Evolutionary conservation across 176 grass and related monocot genomes (phyloP).

Genomic region (Tillandsia leiboldiana): DNA sequence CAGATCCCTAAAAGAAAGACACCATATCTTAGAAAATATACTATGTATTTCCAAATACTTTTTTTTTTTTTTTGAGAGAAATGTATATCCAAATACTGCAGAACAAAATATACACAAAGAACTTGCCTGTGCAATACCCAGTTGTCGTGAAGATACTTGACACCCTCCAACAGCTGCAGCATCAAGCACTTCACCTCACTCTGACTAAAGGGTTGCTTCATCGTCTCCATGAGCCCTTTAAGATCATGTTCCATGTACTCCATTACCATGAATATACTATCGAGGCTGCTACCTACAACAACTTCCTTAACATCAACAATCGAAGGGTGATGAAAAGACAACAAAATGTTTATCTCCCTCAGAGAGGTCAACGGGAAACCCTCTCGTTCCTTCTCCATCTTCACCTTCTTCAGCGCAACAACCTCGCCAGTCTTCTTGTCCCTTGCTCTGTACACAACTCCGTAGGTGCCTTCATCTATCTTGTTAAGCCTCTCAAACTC

Average conservation of each 20-base stretch:
- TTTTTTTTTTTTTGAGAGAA: too few species aligned
- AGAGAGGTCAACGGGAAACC: constrained; percentile 24
- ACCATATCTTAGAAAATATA: not conserved
- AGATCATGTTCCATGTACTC: constrained; percentile 31
- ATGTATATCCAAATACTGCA: not conserved
- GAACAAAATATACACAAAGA: not conserved
- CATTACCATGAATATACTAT: constrained; percentile 26
- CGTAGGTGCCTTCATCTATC: constrained; percentile 27
- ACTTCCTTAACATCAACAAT: constrained; percentile 28
- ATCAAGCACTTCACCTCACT: constrained; percentile 30
- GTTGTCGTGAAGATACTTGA: constrained; percentile 27
- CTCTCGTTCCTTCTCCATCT: constrained; percentile 23
- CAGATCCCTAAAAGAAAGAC: constrained; percentile 43
- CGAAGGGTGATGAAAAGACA: constrained; percentile 28
- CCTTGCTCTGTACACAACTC: constrained; percentile 28
- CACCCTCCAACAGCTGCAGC: constrained; percentile 20
- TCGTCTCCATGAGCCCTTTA: constrained; percentile 16
- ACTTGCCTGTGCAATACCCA: constrained; percentile 24
- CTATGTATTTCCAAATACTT: not conserved
- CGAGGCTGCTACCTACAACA: constrained; percentile 24
- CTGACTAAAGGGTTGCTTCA: constrained; percentile 27
- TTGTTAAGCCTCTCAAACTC: constrained; percentile 23
- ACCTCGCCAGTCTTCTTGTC: constrained; percentile 20
- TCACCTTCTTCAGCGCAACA: constrained; percentile 24
- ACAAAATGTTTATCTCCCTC: constrained; percentile 23